Conservation (phyloP, 345 rosid species). For the Eucalyptus microcorys region DNA sequence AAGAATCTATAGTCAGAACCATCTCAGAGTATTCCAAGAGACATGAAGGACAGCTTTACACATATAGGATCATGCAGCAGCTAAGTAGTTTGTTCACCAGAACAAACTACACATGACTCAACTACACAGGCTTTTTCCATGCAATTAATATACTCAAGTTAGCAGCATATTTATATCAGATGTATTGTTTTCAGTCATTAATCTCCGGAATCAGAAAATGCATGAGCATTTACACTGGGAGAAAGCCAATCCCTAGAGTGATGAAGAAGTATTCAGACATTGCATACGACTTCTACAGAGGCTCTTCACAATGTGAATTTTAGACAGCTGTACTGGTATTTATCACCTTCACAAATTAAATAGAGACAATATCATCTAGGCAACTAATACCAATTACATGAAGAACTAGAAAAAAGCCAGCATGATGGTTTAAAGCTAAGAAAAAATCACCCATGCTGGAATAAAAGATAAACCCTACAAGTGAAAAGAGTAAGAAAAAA, state of each 20-base stretch:
- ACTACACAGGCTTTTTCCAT: not conserved
- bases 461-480: not conserved
- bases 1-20: not conserved
- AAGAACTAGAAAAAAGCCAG: not conserved
- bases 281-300: not conserved
- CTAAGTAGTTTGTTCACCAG: not conserved
- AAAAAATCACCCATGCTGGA: not conserved
- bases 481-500: not conserved
- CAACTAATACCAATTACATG: not conserved
- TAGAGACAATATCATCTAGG: not conserved
- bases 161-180: not conserved
- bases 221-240: not conserved
- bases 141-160: not conserved
- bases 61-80: not conserved
- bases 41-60: not conserved
- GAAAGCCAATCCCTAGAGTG: not conserved
- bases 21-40: not conserved
- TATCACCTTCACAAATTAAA: not conserved
- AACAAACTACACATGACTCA: not conserved
- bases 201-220: not conserved
- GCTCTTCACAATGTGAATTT: not conserved
- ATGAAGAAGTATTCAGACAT: not conserved
- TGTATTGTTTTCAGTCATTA: not conserved
- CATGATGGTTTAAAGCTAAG: not conserved
- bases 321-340: not conserved